Evolutionary conservation across 192 early-diverging fungal species (phyloP), one percentile per base, ranked within the genome.

Genomic region (Entomortierella chlamydospora): DNA sequence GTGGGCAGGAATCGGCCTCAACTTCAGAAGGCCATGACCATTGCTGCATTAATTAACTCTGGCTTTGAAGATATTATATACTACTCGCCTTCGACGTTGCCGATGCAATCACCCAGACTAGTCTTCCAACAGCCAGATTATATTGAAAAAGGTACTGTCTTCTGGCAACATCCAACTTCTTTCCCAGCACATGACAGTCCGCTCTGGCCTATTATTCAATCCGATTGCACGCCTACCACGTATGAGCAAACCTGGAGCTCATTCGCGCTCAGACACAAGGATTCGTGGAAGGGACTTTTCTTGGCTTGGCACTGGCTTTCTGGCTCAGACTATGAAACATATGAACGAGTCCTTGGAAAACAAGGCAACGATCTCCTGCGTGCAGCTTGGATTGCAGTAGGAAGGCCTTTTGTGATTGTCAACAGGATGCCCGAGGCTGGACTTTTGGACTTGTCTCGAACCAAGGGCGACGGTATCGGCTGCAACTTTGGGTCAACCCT

Each of bases 31-130:
- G 68, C 68, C 23, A 20, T 79, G 61, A 79, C 76, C 0, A 29
- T 79, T 17, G 76, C 76, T 9, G 68, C 76, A 4, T 43, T 79
- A 47, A 70, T 79, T 63, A 79, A 79, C 57, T 79, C 76, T 60
- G 76, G 76, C 34, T 79, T 79, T 52, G 76, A 79, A 12, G 76
- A 79, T n/a, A 79, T 79, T 2, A 50, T 79, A 23, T 79, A 65
- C 22, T 65, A 61, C 30, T 70, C 76, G 4, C 76, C 76, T 1
- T 70, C 76, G 5, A 79, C 76, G 20, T 39, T 79, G 1, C 76
- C 76, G 8, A 70, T 70, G 68, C 68, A 70, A 37, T 79, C 76
- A 0, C 76, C 76, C 4, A 45, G 63, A 23, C 1, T 60, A 9
- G 28, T 70, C 29, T 61, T 79, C 52, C 62, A 70, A 15, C 76